Conservation (phyloP, 2,329 filamentous ascomycete genomes). For the Torrubiellomyces zombiae region DNA sequence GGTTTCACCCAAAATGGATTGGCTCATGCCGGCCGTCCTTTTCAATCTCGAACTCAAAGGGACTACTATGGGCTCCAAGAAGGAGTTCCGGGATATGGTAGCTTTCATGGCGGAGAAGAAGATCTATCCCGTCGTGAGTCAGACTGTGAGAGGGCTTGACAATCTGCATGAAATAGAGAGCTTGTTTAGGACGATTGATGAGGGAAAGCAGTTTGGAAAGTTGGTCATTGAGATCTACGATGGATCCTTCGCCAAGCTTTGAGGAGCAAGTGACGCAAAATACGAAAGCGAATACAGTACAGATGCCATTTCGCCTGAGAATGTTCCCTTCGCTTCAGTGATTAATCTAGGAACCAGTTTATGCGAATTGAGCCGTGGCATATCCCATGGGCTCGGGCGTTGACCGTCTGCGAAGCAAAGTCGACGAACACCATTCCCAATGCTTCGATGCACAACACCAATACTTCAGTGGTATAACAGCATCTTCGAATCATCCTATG, state of each 20-base stretch:
- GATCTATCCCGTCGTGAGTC: constrained; percentile 63
- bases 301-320: no score
- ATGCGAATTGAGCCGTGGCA: no score
- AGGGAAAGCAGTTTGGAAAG: constrained; percentile 80
- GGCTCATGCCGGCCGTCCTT: constrained; percentile 66
- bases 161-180: constrained; percentile 64
- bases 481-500: no score
- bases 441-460: constrained; percentile 4
- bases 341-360: no score
- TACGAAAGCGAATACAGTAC: not conserved
- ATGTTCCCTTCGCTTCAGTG: no score
- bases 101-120: constrained; percentile 58
- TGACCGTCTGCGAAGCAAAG: no score
- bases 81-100: constrained; percentile 85
- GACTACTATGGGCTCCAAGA: constrained; percentile 77
- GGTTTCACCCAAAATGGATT: constrained; percentile 66
- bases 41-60: constrained; percentile 79
- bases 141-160: constrained; percentile 54
- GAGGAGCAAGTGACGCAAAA: constrained; percentile 9
- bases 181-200: constrained; percentile 78
- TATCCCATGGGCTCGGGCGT: no score
- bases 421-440: no score
- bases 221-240: constrained; percentile 58
- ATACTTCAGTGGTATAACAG: no score
- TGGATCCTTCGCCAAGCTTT: constrained; percentile 20